Percentiles rank a stretch among this genome's conserved stretches.
Conservation (phyloP, 495 filamentous ascomycete species). For the Talaromyces wortmannii region DNA sequence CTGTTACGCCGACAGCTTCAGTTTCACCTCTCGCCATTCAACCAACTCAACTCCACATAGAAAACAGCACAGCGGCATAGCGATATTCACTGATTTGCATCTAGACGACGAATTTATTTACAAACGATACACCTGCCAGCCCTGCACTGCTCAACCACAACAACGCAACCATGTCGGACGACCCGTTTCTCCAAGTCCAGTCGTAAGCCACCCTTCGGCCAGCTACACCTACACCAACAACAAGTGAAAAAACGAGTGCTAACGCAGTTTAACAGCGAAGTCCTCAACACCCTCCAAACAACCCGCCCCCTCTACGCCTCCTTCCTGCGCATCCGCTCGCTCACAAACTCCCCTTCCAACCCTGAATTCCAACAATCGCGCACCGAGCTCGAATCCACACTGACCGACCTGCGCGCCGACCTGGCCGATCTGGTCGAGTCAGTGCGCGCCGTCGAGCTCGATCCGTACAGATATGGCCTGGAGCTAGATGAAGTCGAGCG, state of each 20-base stretch:
- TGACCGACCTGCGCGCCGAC: constrained; percentile 75
- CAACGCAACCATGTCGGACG: constrained; percentile 19
- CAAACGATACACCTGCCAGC: not conserved
- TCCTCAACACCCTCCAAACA: constrained; percentile 69
- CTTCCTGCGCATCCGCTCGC: constrained; percentile 90
- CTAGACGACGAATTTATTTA: not conserved
- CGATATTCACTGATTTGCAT: not conserved
- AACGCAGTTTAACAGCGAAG: constrained; percentile 54
- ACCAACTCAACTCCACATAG: no score
- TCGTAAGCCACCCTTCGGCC: constrained; percentile 44
- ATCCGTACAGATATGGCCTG: constrained; percentile 85
- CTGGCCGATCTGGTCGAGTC: constrained; percentile 83
- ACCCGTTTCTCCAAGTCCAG: constrained; percentile 93
- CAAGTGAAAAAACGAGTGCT: not conserved
- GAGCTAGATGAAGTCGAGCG: constrained; percentile 76
- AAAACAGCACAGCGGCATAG: no score
- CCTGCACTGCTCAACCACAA: not conserved
- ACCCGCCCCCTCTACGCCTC: constrained; percentile 85
- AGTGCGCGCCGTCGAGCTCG: constrained; percentile 79
- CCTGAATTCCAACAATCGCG: constrained; percentile 85
- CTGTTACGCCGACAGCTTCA: no score
- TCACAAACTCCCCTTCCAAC: constrained; percentile 59
- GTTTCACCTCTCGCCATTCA: no score
- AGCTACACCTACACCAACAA: constrained; percentile 2
- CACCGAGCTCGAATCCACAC: constrained; percentile 68